Conservation (phyloP, 495 filamentous ascomycete species). For the Lophiostoma macrostomum region DNA sequence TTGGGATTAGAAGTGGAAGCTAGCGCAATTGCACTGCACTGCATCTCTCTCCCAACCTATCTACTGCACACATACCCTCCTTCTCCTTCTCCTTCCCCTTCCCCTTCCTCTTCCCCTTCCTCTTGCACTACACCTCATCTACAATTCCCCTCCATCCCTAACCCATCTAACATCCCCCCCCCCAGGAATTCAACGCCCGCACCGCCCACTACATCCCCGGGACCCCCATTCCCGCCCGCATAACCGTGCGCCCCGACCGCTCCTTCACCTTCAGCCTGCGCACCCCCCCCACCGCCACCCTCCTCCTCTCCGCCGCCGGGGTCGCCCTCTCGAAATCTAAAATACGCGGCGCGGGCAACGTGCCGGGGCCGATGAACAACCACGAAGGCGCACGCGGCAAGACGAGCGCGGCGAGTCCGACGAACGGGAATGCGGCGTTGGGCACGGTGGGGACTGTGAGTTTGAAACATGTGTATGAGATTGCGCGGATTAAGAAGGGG, state of each 20-base stretch:
- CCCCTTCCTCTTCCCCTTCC: neutral
- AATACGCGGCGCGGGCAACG: slow-evolving; percentile 65
- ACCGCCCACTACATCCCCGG: slow-evolving; percentile 81
- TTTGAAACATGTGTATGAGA: slow-evolving; percentile 96
- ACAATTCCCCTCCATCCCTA: no score
- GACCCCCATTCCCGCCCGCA: slow-evolving; percentile 81
- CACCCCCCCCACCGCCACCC: slow-evolving; percentile 84
- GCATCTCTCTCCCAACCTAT: no score
- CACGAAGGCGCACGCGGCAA: slow-evolving; percentile 29
- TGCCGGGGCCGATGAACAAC: slow-evolving; percentile 39
- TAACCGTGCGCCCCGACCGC: slow-evolving; percentile 90
- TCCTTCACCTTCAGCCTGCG: slow-evolving; percentile 91
- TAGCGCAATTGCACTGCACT: no score
- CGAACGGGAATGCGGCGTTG: slow-evolving; percentile 62
- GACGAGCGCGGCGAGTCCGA: slow-evolving; percentile 24
- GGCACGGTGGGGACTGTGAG: slow-evolving; percentile 77
- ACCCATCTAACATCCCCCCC: neutral
- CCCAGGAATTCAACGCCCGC: slow-evolving; percentile 94
- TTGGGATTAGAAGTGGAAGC: no score
- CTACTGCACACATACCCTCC: neutral
- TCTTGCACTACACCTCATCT: no score
- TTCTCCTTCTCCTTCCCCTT: neutral
- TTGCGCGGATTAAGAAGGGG: slow-evolving; percentile 87
- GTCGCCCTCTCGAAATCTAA: slow-evolving; percentile 73
- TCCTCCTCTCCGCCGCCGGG: slow-evolving; percentile 80